Percentiles rank a stretch among this genome's conserved stretches.
phyloP scores from a whole-genome alignment of 1,284 basidiomycete species.

The Fomitopsis pinicola region DNA sequence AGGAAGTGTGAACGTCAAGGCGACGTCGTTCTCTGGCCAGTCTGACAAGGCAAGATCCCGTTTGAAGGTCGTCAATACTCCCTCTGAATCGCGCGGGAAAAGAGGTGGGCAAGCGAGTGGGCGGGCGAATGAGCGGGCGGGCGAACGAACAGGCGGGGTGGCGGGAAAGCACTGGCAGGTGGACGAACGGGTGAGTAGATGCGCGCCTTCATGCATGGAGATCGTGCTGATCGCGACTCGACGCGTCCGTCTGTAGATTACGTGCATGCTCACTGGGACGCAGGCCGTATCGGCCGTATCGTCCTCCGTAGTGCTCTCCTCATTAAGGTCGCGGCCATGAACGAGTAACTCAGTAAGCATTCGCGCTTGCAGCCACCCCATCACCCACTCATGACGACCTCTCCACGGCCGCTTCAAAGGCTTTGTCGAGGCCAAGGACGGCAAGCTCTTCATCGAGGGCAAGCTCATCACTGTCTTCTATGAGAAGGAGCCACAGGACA shows the following conservation, averaged over 20 bases:
- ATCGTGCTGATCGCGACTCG: neutral
- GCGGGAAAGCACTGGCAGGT: too few relatives aligned
- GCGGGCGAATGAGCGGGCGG: too few relatives aligned
- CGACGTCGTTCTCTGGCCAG: too few relatives aligned
- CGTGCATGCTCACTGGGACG: neutral
- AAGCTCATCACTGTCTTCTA: slow-evolving; percentile 78
- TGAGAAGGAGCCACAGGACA: slow-evolving; percentile 87
- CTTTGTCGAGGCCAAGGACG: slow-evolving; percentile 77
- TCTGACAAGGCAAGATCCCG: too few relatives aligned
- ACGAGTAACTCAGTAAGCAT: slow-evolving; percentile 62
- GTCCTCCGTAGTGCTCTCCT: slow-evolving; percentile 93
- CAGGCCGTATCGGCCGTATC: slow-evolving; percentile 96
- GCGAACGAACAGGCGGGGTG: too few relatives aligned
- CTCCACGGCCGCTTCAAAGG: slow-evolving; percentile 95
- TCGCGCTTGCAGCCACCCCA: neutral
- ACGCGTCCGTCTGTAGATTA: slow-evolving; percentile 43
- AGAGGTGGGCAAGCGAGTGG: too few relatives aligned
- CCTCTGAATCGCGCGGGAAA: too few relatives aligned
- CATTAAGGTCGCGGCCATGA: slow-evolving; percentile 83
- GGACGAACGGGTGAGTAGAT: slow-evolving; percentile 62
- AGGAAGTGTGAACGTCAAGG: too few relatives aligned
- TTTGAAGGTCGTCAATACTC: too few relatives aligned
- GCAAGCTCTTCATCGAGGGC: slow-evolving; percentile 88
- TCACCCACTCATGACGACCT: slow-evolving; percentile 5
- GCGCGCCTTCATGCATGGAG: slow-evolving; percentile 2